Evolutionary conservation across 352 stramenopile species (phyloP).

Genomic region (Globisporangium spiculum): DNA sequence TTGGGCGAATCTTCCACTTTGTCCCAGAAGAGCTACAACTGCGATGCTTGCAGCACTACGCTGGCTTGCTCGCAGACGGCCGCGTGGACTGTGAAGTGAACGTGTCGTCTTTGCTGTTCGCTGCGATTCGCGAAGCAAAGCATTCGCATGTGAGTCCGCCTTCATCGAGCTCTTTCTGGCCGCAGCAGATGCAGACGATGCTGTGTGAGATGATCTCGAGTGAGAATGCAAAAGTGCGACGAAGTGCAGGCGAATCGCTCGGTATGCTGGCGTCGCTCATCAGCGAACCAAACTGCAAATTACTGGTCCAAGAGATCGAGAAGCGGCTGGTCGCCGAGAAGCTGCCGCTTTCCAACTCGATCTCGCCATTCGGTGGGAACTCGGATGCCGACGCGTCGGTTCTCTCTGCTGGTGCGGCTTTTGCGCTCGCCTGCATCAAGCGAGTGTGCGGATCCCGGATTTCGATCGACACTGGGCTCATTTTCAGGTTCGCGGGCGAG

Average conservation of each 20-base stretch:
- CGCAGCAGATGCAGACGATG: constrained; percentile 76
- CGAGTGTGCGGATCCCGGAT: constrained; percentile 70
- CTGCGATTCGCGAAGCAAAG: constrained; percentile 55
- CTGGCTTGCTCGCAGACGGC: constrained; percentile 55
- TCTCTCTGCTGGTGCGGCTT: constrained; percentile 59
- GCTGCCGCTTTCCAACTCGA: constrained; percentile 17
- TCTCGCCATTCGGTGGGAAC: constrained; percentile 27
- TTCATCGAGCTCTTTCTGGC: constrained; percentile 42
- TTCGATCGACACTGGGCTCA: constrained; percentile 69
- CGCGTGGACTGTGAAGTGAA: constrained; percentile 71
- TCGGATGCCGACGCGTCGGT: constrained; percentile 41
- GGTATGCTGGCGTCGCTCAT: constrained; percentile 57
- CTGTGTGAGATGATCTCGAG: constrained; percentile 75
- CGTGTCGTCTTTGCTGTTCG: constrained; percentile 73
- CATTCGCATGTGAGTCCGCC: constrained; percentile 20
- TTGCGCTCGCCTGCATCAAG: constrained; percentile 81
- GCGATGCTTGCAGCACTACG: constrained; percentile 78
- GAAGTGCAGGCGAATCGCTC: constrained; percentile 69
- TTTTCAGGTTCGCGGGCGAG: constrained; percentile 68
- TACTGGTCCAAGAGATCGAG: constrained; percentile 66
- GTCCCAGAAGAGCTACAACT: constrained; percentile 83
- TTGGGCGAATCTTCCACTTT: constrained; percentile 74
- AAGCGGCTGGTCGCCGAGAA: constrained; percentile 66
- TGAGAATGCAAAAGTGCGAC: constrained; percentile 58
- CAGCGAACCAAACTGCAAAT: constrained; percentile 42